Conservation (phyloP, 176 grass and related monocot genomes). For the Carex myosuroides region DNA sequence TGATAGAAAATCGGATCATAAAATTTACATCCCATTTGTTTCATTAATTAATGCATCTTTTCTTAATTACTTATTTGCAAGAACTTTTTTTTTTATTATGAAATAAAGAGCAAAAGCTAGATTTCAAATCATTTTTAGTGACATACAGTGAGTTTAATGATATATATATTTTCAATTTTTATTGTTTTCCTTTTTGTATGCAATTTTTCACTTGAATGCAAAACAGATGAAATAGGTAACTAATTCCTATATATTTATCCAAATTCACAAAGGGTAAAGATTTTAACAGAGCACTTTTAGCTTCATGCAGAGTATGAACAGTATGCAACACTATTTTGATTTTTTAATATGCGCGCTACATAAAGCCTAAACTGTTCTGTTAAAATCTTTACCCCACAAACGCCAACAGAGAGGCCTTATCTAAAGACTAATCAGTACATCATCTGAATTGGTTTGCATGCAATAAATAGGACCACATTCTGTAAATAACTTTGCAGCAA, state of each 20-base stretch:
- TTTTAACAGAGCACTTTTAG: too few relatives aligned
- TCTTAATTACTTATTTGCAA: neutral
- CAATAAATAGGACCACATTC: constrained; percentile 8
- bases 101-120: too few relatives aligned
- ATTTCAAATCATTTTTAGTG: too few relatives aligned
- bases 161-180: neutral
- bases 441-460: neutral
- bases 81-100: neutral
- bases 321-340: too few relatives aligned
- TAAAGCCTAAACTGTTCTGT: too few relatives aligned
- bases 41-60: neutral
- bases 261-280: too few relatives aligned
- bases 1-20: neutral
- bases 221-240: too few relatives aligned
- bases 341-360: too few relatives aligned
- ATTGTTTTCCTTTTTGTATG: neutral
- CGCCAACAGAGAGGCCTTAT: neutral
- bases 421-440: neutral
- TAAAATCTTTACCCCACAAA: too few relatives aligned
- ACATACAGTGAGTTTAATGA: too few relatives aligned
- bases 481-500: neutral
- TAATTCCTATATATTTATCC: too few relatives aligned
- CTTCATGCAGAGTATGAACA: too few relatives aligned
- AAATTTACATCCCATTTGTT: neutral
- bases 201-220: neutral